Base-by-base conservation (phyloP, 257 asterid species). In the Solanum chilense region DNA sequence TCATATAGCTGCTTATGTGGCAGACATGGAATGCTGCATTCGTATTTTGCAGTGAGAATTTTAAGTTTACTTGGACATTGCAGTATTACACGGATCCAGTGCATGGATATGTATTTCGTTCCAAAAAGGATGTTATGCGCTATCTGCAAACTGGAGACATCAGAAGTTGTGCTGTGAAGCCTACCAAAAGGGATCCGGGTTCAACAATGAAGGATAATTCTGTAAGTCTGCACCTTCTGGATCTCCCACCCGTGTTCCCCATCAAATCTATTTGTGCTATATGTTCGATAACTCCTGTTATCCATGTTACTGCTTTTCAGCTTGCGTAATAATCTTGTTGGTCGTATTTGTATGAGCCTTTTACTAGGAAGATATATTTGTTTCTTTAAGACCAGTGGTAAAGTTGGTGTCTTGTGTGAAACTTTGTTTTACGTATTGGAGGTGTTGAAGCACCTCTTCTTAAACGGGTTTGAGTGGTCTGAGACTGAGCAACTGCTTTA, bases 11-110 rank as follows among this genome's bases (percentile, higher is more conserved):
- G 14, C 35, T 76, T 42, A 42, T 76, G 83, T 76, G 37, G 83
- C 60, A 42, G 60, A 45, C 37, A n/a, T 13, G 37, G 37, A 76
- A 42, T 76, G n/a, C 5, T 80, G 85, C 85, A 47, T 80, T 47
- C 29, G 45, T 80, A 12, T 85, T 29, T 70, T 86, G 75, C 87
- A 15, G 35, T 76, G 37, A 69, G 64, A 16, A 52, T 73, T 29
- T 37, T 85, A 88, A 85, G 60, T 29, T 86, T 35, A 81, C 84
- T 64, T 86, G 41, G 49, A 45, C 82, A 68, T 84, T 86, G 91
- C 95, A 95, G 98, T 94, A 33, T 78, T 95, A 92, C 90, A 89
- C 85, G 5, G 97, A 95, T 87, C 94, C 94, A 27, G 86, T 82
- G 52, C 92, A 92, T 70, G 96, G 95, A 84, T 94, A 92, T 75